phyloP scores from a whole-genome alignment of 805 yeast species.

The Candida maris region DNA sequence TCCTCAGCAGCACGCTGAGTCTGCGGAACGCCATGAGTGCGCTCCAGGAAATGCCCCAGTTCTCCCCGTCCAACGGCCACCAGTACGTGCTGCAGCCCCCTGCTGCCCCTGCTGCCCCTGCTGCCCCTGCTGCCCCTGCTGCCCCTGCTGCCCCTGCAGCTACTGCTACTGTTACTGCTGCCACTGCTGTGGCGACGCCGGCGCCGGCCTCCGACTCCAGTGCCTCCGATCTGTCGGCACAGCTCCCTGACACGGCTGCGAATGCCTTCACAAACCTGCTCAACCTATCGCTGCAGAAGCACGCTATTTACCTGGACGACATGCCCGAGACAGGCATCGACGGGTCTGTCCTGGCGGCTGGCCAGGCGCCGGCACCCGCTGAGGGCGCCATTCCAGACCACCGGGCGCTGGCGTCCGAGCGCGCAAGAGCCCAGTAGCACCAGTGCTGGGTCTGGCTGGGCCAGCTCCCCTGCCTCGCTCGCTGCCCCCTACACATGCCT shows the following conservation, averaged over 20 bases:
- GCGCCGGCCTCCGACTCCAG: slow-evolving; percentile 1
- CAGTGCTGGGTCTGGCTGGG: too few species aligned
- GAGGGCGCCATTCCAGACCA: too few species aligned
- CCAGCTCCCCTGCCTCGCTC: too few species aligned
- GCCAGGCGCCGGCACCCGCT: slow-evolving; percentile 2
- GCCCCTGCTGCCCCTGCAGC: slow-evolving; percentile 1
- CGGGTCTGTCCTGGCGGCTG: slow-evolving; percentile 14
- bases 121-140: slow-evolving; percentile 5
- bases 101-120: background rate
- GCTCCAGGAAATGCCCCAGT: slow-evolving; percentile 47
- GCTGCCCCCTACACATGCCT: too few species aligned
- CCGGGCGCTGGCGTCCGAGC: too few species aligned
- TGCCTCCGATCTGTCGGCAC: slow-evolving; percentile 1
- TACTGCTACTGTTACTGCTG: background rate
- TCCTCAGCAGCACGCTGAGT: slow-evolving; percentile 46
- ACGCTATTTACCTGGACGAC: slow-evolving; percentile 23
- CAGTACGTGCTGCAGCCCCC: slow-evolving; percentile 33
- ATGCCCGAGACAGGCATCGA: slow-evolving; percentile 21
- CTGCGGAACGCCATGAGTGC: slow-evolving; percentile 45
- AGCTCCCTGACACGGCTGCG: slow-evolving; percentile 22
- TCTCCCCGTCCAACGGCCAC: slow-evolving; percentile 61
- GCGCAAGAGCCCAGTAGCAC: too few species aligned
- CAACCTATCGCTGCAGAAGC: slow-evolving; percentile 26
- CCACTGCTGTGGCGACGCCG: background rate
- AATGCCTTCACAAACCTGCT: slow-evolving; percentile 28